Evolutionary conservation across 352 stramenopile genomes (phyloP).

Genomic region (Globisporangium polare): DNA sequence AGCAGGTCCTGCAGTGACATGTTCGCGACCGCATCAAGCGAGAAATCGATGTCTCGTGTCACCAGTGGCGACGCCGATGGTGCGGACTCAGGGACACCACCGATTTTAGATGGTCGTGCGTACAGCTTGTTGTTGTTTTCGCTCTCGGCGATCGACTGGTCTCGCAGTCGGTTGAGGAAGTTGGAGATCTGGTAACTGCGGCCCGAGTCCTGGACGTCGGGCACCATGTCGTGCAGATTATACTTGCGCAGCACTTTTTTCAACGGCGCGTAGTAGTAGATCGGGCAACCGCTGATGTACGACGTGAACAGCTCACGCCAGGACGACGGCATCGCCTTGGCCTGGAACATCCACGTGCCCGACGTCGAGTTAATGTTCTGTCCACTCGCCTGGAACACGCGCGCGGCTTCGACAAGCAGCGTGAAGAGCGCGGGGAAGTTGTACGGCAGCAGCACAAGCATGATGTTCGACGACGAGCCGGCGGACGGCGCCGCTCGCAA

Average conservation of each 20-base stretch:
- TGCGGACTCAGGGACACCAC: constrained; percentile 31
- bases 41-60: constrained; percentile 26
- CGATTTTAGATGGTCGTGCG: constrained; percentile 24
- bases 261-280: constrained; percentile 81
- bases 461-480: constrained; percentile 24
- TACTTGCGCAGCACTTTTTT: constrained; percentile 86
- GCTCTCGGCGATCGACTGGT: constrained; percentile 69
- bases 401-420: constrained; percentile 74
- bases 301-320: constrained; percentile 81
- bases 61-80: constrained; percentile 30
- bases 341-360: constrained; percentile 80
- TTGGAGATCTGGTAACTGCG: constrained; percentile 83
- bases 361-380: constrained; percentile 67
- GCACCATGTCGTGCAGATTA: constrained; percentile 86
- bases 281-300: constrained; percentile 65
- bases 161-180: constrained; percentile 65
- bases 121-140: constrained; percentile 82
- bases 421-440: constrained; percentile 84
- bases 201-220: constrained; percentile 75
- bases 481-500: constrained; percentile 40
- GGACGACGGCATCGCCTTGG: constrained; percentile 82
- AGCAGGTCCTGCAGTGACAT: constrained; percentile 69
- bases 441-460: constrained; percentile 87
- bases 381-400: constrained; percentile 76
- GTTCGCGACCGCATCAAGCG: constrained; percentile 50